Evolutionary conservation across 2,329 filamentous ascomycete genomes (phyloP).

Genomic region (Penicillium psychrosexuale): DNA sequence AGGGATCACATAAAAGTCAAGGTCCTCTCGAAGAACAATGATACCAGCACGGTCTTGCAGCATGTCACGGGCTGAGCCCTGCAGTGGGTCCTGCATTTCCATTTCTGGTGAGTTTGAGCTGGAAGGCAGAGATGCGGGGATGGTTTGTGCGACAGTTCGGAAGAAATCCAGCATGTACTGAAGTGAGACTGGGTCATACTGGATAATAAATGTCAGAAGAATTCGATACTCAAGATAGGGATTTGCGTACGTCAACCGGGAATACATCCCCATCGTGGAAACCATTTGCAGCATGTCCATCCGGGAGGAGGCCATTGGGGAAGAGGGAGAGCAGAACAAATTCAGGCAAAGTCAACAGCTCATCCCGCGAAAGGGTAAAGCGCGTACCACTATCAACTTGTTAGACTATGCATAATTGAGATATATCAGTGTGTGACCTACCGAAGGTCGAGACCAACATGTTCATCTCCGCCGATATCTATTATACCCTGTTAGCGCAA

Average conservation of each 20-base stretch:
- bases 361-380: conserved; percentile 91
- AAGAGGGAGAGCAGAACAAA: conserved; percentile 97
- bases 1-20: conserved; percentile 97
- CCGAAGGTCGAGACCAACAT: conserved; percentile 92
- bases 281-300: conserved; percentile 82
- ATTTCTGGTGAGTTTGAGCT: conserved; percentile 59
- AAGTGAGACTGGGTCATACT: conserved; percentile 95
- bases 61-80: conserved; percentile 69
- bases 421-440: conserved; percentile 42
- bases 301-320: conserved; percentile 94
- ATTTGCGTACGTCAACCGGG: conserved; percentile 82
- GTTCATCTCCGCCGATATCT: conserved; percentile 87
- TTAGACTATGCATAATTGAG: background rate
- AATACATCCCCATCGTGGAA: conserved; percentile 92
- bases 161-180: conserved; percentile 99
- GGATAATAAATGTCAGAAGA: conserved; percentile 20
- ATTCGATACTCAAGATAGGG: too few species aligned
- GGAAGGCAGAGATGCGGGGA: conserved; percentile 64
- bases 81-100: conserved; percentile 68
- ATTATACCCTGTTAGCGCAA: background rate
- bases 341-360: conserved; percentile 90
- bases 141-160: conserved; percentile 92
- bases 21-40: conserved; percentile 91
- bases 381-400: conserved; percentile 68
- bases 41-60: conserved; percentile 87